A percentile compares a stretch with the other conserved stretches of the same genome.
These are phyloP conservation scores for Cryptosporidium felis DNA, from an alignment of 169 alveolate species.

Conservation along the genomic window DNA sequence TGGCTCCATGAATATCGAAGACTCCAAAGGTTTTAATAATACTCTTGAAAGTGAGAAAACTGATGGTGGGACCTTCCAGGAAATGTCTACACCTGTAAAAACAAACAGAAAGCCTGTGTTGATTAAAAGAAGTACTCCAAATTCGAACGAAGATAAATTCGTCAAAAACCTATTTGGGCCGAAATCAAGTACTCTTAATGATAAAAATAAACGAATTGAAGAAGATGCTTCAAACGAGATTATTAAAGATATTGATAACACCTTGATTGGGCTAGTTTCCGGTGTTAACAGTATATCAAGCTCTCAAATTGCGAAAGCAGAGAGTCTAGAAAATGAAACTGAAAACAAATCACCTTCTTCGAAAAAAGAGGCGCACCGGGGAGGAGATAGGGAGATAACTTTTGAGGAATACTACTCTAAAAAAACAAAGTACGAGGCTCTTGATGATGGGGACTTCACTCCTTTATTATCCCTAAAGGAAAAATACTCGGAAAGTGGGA, in stretches of 20 bases:
- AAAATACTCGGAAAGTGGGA: not conserved
- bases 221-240: not conserved
- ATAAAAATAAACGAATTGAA: no score
- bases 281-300: not conserved
- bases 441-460: not conserved
- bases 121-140: not conserved
- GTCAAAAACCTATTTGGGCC: slow-evolving; percentile 5
- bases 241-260: not conserved
- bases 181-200: not conserved
- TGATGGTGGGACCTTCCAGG: no score
- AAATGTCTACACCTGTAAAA: not conserved
- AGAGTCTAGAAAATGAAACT: no score
- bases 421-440: not conserved
- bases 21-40: no score
- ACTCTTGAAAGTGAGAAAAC: no score
- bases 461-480: not conserved
- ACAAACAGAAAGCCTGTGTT: not conserved
- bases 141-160: not conserved
- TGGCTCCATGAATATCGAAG: no score
- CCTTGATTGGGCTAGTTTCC: slow-evolving; percentile 1
- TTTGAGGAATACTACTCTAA: slow-evolving; percentile 4
- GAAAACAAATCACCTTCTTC: no score
- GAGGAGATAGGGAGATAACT: not conserved
- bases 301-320: not conserved
- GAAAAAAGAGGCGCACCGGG: not conserved